These are phyloP conservation scores for Pythium rishiriense DNA, from an alignment of 352 stramenopile genomes.

Conservation along the genomic window DNA sequence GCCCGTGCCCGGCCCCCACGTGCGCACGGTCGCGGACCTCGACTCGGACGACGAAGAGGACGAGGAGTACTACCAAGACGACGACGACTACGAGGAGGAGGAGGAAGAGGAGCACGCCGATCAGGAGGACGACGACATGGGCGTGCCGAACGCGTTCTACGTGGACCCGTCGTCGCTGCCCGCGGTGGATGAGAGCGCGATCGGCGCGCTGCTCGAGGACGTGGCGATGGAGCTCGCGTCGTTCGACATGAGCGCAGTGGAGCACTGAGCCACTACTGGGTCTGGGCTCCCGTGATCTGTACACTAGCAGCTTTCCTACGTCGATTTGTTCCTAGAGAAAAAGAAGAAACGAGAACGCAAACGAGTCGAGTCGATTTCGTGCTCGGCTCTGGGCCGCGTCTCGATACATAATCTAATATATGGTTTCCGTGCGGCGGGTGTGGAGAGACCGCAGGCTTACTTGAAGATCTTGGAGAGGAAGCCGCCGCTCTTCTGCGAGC, in stretches of 20 bases:
- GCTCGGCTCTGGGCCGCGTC: not conserved
- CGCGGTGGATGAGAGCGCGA: conserved; percentile 36
- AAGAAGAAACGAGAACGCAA: not conserved
- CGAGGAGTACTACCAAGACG: conserved; percentile 35
- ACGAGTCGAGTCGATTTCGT: not conserved
- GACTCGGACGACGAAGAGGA: conserved; percentile 44
- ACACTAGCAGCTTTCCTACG: not conserved
- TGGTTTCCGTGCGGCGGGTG: not conserved
- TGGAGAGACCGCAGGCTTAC: not conserved
- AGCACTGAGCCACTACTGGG: conserved; percentile 23
- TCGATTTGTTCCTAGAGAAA: not conserved
- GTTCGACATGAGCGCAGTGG: conserved; percentile 49
- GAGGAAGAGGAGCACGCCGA: conserved; percentile 15
- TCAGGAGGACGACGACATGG: conserved; percentile 22
- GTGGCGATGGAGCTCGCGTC: conserved; percentile 73
- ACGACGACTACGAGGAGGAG: conserved; percentile 32
- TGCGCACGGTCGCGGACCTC: conserved; percentile 64
- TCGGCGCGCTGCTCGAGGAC: conserved; percentile 56
- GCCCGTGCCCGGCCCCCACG: conserved; percentile 46
- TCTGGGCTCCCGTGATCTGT: not conserved
- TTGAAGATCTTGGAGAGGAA: conserved; percentile 75
- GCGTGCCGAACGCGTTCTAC: conserved; percentile 40
- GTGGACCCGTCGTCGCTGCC: conserved; percentile 13
- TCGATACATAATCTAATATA: conserved; percentile 24
- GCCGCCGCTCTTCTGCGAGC: conserved; percentile 40